phyloP scores from a whole-genome alignment of 768 basidiomycete genomes.

The Dentipellis fragilis region DNA sequence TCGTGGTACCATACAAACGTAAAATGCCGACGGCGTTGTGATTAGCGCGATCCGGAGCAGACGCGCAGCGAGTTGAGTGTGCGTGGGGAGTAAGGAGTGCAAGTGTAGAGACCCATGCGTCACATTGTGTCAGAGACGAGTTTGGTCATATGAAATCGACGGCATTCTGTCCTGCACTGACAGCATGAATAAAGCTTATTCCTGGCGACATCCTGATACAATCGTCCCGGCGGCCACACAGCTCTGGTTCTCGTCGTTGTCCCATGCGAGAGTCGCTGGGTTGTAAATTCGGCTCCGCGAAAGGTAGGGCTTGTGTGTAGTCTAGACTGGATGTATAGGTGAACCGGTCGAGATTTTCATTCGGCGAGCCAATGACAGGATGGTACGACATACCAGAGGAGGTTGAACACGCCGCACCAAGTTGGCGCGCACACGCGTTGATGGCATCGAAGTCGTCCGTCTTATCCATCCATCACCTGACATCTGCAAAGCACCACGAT shows the following conservation, averaged over 20 bases:
- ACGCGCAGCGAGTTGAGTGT: too few species aligned
- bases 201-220: not conserved
- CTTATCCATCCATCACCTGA: not conserved
- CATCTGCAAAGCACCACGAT: not conserved
- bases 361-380: not conserved
- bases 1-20: too few species aligned
- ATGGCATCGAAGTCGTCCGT: not conserved
- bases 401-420: not conserved
- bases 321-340: slow-evolving; percentile 3
- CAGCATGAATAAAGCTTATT: not conserved
- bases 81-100: too few species aligned
- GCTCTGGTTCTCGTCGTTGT: not conserved
- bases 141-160: not conserved
- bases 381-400: not conserved
- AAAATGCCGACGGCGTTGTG: too few species aligned
- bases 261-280: slow-evolving; percentile 8
- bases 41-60: too few species aligned
- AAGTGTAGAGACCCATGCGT: too few species aligned
- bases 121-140: not conserved
- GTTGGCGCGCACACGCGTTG: not conserved
- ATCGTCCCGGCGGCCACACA: not conserved
- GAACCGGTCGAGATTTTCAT: slow-evolving; percentile 8
- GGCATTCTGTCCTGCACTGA: not conserved
- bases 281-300: slow-evolving; percentile 14
- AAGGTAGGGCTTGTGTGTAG: not conserved